A percentile compares a stretch with the other conserved stretches of the same genome.
Evolutionary conservation across 306 rosid species (phyloP).

Genomic region (Gastrolobium bilobum): DNA sequence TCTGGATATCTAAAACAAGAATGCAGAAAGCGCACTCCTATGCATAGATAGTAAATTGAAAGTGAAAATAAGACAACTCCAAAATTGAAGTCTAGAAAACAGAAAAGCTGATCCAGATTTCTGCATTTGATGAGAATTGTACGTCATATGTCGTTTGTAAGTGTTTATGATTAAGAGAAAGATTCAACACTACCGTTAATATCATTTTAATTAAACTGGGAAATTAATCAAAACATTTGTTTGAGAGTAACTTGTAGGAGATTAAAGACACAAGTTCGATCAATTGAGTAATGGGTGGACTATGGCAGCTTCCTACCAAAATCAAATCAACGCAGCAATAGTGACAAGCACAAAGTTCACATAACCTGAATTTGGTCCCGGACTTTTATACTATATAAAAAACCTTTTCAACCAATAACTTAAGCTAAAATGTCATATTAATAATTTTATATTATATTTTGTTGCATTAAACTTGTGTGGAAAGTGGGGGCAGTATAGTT

Average conservation of each 20-base stretch:
- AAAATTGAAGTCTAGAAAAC: slow-evolving; percentile 5
- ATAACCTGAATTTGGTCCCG: no score
- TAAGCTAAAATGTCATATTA: no score
- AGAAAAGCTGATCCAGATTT: slow-evolving; percentile 3
- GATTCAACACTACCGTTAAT: background rate
- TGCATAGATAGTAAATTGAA: slow-evolving; percentile 22
- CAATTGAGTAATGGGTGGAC: background rate
- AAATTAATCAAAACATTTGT: background rate
- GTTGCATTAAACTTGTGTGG: background rate
- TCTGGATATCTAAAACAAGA: background rate
- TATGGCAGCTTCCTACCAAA: background rate
- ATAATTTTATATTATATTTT: background rate
- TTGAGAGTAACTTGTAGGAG: slow-evolving; percentile 1
- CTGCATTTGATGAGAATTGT: background rate
- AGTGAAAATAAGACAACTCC: background rate
- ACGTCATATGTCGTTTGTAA: background rate
- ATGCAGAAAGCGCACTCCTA: slow-evolving; percentile 9
- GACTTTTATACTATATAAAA: no score
- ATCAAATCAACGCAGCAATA: slow-evolving; percentile 34
- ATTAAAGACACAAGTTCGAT: background rate
- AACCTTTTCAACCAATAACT: no score
- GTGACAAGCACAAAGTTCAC: slow-evolving; percentile 19
- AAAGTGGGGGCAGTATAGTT: background rate
- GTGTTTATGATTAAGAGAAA: background rate
- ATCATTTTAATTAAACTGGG: background rate